phyloP scores from a whole-genome alignment of 2,329 filamentous ascomycete genomes.

The Talaromyces amestolkiae region DNA sequence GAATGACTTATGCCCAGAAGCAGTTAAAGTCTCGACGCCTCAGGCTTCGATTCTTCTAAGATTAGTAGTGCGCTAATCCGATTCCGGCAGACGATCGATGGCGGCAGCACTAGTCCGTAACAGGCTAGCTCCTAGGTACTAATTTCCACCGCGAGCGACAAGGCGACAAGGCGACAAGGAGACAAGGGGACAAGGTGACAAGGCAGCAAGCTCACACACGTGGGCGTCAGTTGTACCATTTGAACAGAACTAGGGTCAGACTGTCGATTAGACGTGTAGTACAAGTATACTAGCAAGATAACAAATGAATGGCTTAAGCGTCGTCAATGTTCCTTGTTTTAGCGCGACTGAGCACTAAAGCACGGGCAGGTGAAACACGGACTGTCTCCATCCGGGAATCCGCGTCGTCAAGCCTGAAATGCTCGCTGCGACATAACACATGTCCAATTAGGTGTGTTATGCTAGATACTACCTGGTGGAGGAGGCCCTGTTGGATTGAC shows the following conservation, averaged over 20 bases:
- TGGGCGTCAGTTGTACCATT: not conserved
- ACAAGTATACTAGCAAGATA: too few species aligned
- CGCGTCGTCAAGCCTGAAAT: constrained; percentile 16
- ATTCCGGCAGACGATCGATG: not conserved
- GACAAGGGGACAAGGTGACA: not conserved
- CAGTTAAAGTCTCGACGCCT: not conserved
- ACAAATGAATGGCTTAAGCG: not conserved
- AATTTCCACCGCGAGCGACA: not conserved
- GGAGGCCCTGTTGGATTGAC: not conserved
- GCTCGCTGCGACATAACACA: not conserved
- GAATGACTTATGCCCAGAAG: not conserved
- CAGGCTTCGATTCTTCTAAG: not conserved
- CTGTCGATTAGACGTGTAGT: not conserved
- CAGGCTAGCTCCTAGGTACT: not conserved
- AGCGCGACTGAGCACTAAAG: not conserved
- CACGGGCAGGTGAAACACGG: constrained; percentile 8
- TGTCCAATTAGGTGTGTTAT: not conserved
- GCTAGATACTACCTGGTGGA: too few species aligned
- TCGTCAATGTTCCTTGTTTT: not conserved
- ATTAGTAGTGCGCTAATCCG: not conserved
- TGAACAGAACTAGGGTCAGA: not conserved
- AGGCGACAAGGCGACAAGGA: not conserved
- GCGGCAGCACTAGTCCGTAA: not conserved
- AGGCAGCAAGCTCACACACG: not conserved
- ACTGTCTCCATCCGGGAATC: constrained; percentile 10